A percentile compares a stretch with the other conserved stretches of the same genome.
These are phyloP conservation scores for Oryza brachyantha DNA, from an alignment of 176 grass and related monocot species.

Conservation along the genomic window DNA sequence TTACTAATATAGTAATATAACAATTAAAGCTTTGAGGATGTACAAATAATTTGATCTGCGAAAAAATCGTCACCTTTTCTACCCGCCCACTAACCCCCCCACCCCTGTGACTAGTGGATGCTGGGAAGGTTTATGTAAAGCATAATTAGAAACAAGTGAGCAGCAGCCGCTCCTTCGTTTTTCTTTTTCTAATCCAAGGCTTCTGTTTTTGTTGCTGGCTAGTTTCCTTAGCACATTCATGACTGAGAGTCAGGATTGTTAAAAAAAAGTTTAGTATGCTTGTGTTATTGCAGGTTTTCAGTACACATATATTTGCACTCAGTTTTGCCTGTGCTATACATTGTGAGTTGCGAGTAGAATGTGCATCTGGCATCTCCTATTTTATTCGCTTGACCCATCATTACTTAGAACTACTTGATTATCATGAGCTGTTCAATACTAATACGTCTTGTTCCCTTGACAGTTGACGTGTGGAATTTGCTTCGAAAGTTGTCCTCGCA, in stretches of 20 bases:
- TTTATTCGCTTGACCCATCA: conserved; percentile 2
- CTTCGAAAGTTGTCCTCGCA: conserved; percentile 76
- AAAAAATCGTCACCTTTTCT: background rate
- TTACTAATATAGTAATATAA: conserved; percentile 40
- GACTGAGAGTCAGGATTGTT: background rate
- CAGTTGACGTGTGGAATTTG: conserved; percentile 98
- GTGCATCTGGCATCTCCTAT: conserved; percentile 4
- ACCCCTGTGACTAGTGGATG: conserved; percentile 1
- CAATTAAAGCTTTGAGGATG: background rate
- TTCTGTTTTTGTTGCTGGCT: background rate
- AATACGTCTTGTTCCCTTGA: conserved; percentile 27
- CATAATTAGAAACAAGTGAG: background rate
- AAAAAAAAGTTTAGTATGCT: background rate
- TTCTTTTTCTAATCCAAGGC: background rate
- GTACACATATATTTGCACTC: background rate
- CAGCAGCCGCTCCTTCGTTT: background rate
- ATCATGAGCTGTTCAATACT: conserved; percentile 11
- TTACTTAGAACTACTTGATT: background rate
- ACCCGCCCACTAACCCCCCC: background rate
- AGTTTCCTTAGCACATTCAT: conserved; percentile 7
- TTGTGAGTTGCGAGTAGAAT: conserved; percentile 5
- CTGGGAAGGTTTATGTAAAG: background rate
- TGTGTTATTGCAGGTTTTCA: background rate
- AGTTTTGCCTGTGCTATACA: background rate
- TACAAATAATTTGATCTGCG: background rate